Conservation (phyloP, 2,329 filamentous ascomycete species). For the Cladophialophora yegresii region DNA sequence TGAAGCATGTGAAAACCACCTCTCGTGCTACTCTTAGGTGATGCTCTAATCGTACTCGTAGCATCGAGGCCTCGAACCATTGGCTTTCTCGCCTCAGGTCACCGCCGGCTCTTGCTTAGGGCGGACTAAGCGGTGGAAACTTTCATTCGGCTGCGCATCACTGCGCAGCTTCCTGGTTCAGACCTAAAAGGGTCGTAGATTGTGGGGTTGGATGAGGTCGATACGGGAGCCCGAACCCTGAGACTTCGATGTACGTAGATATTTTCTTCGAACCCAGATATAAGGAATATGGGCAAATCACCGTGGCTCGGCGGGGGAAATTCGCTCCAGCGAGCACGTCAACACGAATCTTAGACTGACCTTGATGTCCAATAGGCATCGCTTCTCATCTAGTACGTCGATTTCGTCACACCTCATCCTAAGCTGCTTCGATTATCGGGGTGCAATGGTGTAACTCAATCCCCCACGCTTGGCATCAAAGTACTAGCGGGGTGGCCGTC, state of each 20-base stretch:
- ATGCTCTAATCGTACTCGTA: neutral
- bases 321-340: neutral
- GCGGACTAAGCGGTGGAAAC: neutral
- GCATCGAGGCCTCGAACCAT: neutral
- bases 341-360: neutral
- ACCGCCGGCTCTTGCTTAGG: neutral
- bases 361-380: conserved; percentile 1
- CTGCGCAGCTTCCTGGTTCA: neutral
- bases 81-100: neutral
- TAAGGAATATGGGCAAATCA: neutral
- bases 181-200: neutral
- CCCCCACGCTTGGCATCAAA: conserved; percentile 2
- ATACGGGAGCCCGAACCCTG: neutral
- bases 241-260: neutral
- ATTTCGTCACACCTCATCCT: neutral
- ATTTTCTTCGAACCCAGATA: neutral
- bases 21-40: neutral
- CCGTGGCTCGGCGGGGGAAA: neutral
- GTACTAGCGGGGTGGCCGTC: neutral
- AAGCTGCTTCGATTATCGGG: neutral
- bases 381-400: neutral
- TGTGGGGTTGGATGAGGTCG: neutral
- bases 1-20: neutral
- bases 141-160: neutral
- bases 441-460: neutral